Evolutionary conservation across 2,329 filamentous ascomycete genomes (phyloP).

Genomic region (Rhynchosporium secalis): DNA sequence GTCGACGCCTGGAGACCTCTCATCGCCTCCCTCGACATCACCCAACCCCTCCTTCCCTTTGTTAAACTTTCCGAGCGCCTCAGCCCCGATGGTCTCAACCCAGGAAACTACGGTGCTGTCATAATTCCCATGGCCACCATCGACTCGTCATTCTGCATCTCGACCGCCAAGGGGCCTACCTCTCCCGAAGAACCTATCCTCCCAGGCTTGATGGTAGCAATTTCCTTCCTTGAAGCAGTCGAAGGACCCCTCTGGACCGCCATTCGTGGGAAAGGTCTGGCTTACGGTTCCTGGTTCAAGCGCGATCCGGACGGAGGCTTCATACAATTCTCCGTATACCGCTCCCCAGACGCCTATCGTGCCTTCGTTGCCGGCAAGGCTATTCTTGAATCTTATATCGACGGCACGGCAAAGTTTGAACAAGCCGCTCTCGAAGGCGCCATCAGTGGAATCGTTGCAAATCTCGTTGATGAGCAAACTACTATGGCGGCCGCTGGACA

Average conservation of each 20-base stretch:
- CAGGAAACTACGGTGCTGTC: slow-evolving; percentile 72
- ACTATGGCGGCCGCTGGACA: slow-evolving; percentile 81
- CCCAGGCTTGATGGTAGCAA: slow-evolving; percentile 82
- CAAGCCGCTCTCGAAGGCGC: slow-evolving; percentile 73
- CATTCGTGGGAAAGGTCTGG: slow-evolving; percentile 88
- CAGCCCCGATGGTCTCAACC: slow-evolving; percentile 70
- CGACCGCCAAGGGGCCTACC: slow-evolving; percentile 71
- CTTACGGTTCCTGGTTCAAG: slow-evolving; percentile 82
- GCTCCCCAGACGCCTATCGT: slow-evolving; percentile 84
- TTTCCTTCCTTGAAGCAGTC: slow-evolving; percentile 87
- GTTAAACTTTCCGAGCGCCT: slow-evolving; percentile 70
- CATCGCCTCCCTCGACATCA: slow-evolving; percentile 40
- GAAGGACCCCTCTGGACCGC: slow-evolving; percentile 95
- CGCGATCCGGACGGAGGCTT: slow-evolving; percentile 78
- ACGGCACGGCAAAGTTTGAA: slow-evolving; percentile 72
- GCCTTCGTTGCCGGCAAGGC: slow-evolving; percentile 77
- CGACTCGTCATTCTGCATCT: slow-evolving; percentile 85
- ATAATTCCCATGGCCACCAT: slow-evolving; percentile 89
- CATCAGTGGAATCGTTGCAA: slow-evolving; percentile 83
- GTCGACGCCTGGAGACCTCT: slow-evolving; percentile 77
- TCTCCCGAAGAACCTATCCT: slow-evolving; percentile 76
- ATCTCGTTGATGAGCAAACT: slow-evolving; percentile 83
- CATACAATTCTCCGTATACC: slow-evolving; percentile 82
- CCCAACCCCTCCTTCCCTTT: slow-evolving; percentile 65
- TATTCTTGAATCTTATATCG: slow-evolving; percentile 72